Evolutionary conservation across 768 basidiomycete genomes (phyloP).

Genomic region (Chalciporus sphaerocephalus): DNA sequence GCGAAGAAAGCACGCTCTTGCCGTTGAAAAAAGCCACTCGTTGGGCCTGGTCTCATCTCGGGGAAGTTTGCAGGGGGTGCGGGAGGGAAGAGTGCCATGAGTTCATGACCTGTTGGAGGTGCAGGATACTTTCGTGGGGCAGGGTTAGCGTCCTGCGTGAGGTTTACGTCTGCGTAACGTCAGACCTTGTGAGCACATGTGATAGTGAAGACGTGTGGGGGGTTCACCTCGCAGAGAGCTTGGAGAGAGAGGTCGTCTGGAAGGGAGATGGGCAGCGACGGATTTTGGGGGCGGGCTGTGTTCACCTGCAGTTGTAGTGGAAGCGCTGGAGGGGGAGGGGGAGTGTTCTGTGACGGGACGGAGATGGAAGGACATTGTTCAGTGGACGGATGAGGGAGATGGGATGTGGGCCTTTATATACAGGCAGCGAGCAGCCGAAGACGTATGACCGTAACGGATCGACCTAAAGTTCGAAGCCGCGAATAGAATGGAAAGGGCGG

Average conservation of each 20-base stretch:
- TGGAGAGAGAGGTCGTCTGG: slow-evolving; percentile 59
- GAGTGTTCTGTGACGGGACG: slow-evolving; percentile 50
- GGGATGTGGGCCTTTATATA: slow-evolving; percentile 24
- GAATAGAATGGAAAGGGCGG: slow-evolving; percentile 11
- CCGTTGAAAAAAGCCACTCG: slow-evolving; percentile 66
- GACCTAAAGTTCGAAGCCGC: slow-evolving; percentile 15
- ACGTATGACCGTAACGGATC: slow-evolving; percentile 24
- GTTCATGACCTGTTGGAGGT: slow-evolving; percentile 75
- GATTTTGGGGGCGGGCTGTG: slow-evolving; percentile 35
- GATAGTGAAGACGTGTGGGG: not conserved
- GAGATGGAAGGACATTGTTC: slow-evolving; percentile 45
- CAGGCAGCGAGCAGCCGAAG: slow-evolving; percentile 6
- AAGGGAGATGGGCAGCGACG: slow-evolving; percentile 33
- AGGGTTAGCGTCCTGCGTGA: slow-evolving; percentile 48
- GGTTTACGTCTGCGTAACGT: slow-evolving; percentile 54
- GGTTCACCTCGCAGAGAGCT: slow-evolving; percentile 54
- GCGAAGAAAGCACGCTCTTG: slow-evolving; percentile 82
- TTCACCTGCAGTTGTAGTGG: slow-evolving; percentile 43
- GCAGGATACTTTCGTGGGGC: slow-evolving; percentile 60
- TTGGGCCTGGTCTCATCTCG: slow-evolving; percentile 58
- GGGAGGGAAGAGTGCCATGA: slow-evolving; percentile 82
- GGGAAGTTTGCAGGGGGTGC: slow-evolving; percentile 54
- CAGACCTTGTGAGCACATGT: slow-evolving; percentile 6
- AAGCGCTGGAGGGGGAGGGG: slow-evolving; percentile 49
- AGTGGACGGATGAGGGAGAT: slow-evolving; percentile 36